Conservation (phyloP, 805 yeast genomes). For the Candida tibetensis region DNA sequence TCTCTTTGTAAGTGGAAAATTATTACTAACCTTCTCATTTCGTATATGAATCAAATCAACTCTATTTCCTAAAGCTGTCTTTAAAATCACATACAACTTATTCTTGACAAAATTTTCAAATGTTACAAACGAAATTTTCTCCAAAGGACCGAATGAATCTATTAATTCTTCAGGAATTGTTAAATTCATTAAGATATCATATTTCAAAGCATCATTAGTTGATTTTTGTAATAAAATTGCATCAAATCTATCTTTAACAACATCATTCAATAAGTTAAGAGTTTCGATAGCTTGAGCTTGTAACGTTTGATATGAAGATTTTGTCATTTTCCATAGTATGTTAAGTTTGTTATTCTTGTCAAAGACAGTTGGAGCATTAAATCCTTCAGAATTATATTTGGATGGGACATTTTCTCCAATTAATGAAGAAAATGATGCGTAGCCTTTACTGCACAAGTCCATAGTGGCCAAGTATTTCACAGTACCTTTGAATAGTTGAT, state of each 20-base stretch:
- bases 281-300: constrained; percentile 69
- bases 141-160: constrained; percentile 60
- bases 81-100: constrained; percentile 57
- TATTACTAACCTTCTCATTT: constrained; percentile 18
- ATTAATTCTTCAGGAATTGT: constrained; percentile 44
- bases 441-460: constrained; percentile 62
- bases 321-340: constrained; percentile 76
- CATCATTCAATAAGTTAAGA: constrained; percentile 66
- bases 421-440: constrained; percentile 61
- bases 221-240: constrained; percentile 67
- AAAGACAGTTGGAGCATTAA: constrained; percentile 69
- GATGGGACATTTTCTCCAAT: constrained; percentile 45
- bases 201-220: constrained; percentile 52
- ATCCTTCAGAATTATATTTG: constrained; percentile 53
- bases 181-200: constrained; percentile 60
- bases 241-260: constrained; percentile 78
- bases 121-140: constrained; percentile 68
- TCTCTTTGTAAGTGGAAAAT: constrained; percentile 49
- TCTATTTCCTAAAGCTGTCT: constrained; percentile 55
- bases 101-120: constrained; percentile 63
- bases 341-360: constrained; percentile 78
- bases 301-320: constrained; percentile 59
- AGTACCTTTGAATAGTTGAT: constrained; percentile 89
- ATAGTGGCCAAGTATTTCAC: constrained; percentile 77
- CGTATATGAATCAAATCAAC: constrained; percentile 37